Evolutionary conservation across 2,329 filamentous ascomycete genomes (phyloP).

Genomic region (Trichoderma sp.): DNA sequence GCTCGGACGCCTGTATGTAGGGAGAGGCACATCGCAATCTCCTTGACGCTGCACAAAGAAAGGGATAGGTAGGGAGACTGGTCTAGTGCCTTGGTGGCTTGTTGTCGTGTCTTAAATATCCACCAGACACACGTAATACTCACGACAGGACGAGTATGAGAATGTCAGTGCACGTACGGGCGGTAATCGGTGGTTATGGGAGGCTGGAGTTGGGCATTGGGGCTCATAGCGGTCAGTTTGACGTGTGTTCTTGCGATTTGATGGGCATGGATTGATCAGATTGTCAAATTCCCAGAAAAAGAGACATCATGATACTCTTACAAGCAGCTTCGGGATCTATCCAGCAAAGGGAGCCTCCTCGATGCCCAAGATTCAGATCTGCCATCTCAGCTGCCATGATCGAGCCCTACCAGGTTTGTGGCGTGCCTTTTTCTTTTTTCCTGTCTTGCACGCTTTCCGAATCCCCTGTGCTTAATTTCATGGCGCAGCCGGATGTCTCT

Average conservation of each 20-base stretch:
- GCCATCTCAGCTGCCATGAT: not conserved
- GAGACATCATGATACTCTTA: not conserved
- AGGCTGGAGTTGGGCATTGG: not conserved
- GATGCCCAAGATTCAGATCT: not conserved
- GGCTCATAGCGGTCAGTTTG: not conserved
- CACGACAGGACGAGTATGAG: not conserved
- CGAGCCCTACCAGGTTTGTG: not conserved
- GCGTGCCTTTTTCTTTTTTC: not conserved
- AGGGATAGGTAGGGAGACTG: conserved; percentile 10
- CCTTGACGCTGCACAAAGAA: not conserved
- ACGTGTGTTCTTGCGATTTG: not conserved
- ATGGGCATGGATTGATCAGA: not conserved
- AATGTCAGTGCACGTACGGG: not conserved
- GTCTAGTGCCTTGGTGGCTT: not conserved
- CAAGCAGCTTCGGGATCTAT: not conserved
- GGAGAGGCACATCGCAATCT: conserved; percentile 11
- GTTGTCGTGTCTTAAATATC: not conserved
- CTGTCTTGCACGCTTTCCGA: not conserved
- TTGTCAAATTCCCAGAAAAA: not conserved
- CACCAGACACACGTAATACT: not conserved
- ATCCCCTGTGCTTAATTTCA: not conserved
- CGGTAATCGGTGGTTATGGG: not conserved
- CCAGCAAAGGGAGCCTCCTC: too few species aligned
- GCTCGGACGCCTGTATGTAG: not conserved
- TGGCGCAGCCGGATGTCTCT: not conserved